phyloP scores from a whole-genome alignment of 331 rosid genomes.

The Saraca asoca region DNA sequence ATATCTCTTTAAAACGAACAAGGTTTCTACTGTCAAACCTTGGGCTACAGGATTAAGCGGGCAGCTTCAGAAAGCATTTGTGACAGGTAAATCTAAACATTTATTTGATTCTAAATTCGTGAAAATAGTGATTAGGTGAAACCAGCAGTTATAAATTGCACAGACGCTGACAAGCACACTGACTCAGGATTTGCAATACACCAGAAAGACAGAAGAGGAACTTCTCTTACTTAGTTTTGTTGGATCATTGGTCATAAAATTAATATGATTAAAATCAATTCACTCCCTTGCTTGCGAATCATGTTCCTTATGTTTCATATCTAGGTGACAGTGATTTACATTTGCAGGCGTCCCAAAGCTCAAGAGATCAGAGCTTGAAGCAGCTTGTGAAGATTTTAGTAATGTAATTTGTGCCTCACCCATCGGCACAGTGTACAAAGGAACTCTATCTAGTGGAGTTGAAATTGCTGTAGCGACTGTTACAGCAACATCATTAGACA shows the following conservation, averaged over 20 bases:
- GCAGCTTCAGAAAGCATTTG: slow-evolving; percentile 92
- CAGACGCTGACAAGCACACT: not conserved
- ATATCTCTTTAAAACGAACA: slow-evolving; percentile 58
- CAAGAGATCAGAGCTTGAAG: slow-evolving; percentile 82
- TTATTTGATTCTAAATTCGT: slow-evolving; percentile 7
- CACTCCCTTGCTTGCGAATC: slow-evolving; percentile 9
- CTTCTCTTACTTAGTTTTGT: not conserved
- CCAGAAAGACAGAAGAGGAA: slow-evolving; percentile 6
- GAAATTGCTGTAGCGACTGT: slow-evolving; percentile 84
- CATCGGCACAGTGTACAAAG: slow-evolving; percentile 75
- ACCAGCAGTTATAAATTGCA: slow-evolving; percentile 15
- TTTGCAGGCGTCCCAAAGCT: slow-evolving; percentile 84
- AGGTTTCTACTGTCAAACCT: slow-evolving; percentile 78
- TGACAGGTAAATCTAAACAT: slow-evolving; percentile 59
- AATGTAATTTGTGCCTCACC: slow-evolving; percentile 78
- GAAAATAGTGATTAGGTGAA: slow-evolving; percentile 16
- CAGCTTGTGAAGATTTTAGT: slow-evolving; percentile 96
- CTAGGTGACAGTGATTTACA: slow-evolving; percentile 12
- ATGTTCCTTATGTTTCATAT: not conserved
- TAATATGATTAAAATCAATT: slow-evolving; percentile 14
- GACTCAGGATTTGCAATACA: slow-evolving; percentile 8
- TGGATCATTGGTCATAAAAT: slow-evolving; percentile 16
- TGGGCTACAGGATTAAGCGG: slow-evolving; percentile 96
- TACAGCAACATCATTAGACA: slow-evolving; percentile 49
- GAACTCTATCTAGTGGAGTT: slow-evolving; percentile 89